Conservation (phyloP, 2,329 filamentous ascomycete species). For the Albophoma yamanashiensis region DNA sequence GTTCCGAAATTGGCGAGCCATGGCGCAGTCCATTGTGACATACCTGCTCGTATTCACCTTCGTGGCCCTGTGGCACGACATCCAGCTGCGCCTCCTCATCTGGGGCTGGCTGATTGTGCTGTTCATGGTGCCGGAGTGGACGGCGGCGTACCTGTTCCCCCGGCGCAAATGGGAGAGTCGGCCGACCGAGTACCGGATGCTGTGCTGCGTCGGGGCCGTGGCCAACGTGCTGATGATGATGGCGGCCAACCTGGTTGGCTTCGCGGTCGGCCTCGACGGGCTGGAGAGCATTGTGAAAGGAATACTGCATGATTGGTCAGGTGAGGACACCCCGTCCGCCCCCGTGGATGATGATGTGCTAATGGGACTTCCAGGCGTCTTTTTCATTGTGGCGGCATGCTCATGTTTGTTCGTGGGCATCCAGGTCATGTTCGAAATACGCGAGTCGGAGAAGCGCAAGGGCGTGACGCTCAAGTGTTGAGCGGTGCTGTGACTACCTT, state of each 20-base stretch:
- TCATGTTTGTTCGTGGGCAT: constrained; percentile 70
- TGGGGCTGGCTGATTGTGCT: constrained; percentile 97
- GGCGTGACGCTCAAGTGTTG: constrained; percentile 80
- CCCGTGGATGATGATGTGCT: constrained; percentile 6
- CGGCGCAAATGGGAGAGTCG: constrained; percentile 55
- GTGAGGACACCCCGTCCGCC: constrained; percentile 24
- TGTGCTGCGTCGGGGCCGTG: constrained; percentile 74
- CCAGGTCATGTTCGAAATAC: constrained; percentile 94
- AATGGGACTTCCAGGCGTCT: constrained; percentile 38
- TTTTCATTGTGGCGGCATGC: constrained; percentile 64
- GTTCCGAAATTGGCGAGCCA: constrained; percentile 31
- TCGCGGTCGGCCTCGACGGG: constrained; percentile 85
- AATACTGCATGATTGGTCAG: constrained; percentile 65
- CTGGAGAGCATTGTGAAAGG: constrained; percentile 63
- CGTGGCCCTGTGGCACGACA: constrained; percentile 96
- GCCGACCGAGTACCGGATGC: constrained; percentile 64
- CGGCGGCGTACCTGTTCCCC: constrained; percentile 64
- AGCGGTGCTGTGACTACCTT: neutral
- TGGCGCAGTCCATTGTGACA: constrained; percentile 55
- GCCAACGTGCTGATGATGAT: constrained; percentile 92
- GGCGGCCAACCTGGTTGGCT: constrained; percentile 86
- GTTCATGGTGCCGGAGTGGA: constrained; percentile 84
- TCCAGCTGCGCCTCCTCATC: constrained; percentile 77
- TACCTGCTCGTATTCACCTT: constrained; percentile 88
- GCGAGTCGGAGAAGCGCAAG: constrained; percentile 71